Conservation (phyloP, 108 stramenopile genomes). For the Stephanodiscus triporus region DNA sequence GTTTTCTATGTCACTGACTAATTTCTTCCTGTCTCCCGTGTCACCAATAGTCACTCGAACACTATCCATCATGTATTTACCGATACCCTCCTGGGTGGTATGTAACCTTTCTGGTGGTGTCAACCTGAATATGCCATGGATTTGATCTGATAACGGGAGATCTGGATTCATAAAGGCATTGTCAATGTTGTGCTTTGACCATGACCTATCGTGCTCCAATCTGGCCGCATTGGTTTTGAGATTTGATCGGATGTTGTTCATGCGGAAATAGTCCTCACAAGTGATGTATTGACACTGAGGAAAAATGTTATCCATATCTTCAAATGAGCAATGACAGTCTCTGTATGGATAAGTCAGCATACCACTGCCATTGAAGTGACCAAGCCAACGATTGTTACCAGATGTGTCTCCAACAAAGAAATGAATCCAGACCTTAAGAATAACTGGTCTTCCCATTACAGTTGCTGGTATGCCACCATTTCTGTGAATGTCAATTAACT, state of each 20-base stretch:
- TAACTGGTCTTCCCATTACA: neutral
- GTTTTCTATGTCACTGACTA: neutral
- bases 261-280: no score
- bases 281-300: no score
- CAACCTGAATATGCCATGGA: neutral
- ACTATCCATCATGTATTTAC: neutral
- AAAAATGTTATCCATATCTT: no score
- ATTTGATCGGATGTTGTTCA: no score
- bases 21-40: neutral
- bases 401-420: conserved; percentile 1
- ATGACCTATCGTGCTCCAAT: no score
- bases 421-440: conserved; percentile 5
- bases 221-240: no score
- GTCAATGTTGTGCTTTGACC: no score
- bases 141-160: neutral
- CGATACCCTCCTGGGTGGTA: neutral
- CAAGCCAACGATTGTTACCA: conserved; percentile 3
- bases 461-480: neutral
- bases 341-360: no score
- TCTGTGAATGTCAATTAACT: neutral
- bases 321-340: no score
- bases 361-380: neutral
- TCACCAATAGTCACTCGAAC: neutral
- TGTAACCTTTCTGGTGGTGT: neutral
- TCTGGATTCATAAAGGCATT: no score